A percentile compares a stretch with the other conserved stretches of the same genome.
Evolutionary conservation across 1,139 yeast species (phyloP).

Genomic region (Sugiyamaella japonica): DNA sequence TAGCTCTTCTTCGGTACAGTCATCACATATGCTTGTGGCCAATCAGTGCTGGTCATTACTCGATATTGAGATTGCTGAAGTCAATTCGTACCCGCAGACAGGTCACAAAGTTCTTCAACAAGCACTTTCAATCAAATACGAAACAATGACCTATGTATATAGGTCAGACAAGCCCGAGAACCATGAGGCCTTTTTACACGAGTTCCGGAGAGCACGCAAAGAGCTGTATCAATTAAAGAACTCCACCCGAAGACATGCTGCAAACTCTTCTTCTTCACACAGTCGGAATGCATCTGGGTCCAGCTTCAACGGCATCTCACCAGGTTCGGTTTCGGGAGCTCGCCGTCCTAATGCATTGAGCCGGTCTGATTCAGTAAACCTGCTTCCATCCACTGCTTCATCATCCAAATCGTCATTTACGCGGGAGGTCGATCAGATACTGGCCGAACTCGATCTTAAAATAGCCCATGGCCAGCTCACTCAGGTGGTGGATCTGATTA

Average conservation of each 20-base stretch:
- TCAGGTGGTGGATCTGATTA: conserved; percentile 55
- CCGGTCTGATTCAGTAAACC: conserved; percentile 12
- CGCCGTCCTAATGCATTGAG: conserved; percentile 2
- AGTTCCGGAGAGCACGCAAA: conserved; percentile 63
- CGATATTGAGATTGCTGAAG: conserved; percentile 57
- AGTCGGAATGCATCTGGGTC: conserved; percentile 16
- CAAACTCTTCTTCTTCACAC: conserved; percentile 7
- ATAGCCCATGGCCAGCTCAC: conserved; percentile 61
- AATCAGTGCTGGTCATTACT: conserved; percentile 77
- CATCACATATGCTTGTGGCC: conserved; percentile 54
- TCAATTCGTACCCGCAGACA: conserved; percentile 24
- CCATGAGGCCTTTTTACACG: conserved; percentile 56
- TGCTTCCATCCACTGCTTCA: conserved; percentile 14
- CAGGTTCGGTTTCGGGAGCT: background rate
- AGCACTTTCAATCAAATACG: conserved; percentile 39
- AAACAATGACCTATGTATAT: conserved; percentile 56
- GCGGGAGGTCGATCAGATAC: conserved; percentile 54
- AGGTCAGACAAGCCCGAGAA: conserved; percentile 66
- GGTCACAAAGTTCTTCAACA: conserved; percentile 35
- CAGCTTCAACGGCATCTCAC: conserved; percentile 3
- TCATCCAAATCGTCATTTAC: conserved; percentile 8
- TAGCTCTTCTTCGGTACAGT: conserved; percentile 21
- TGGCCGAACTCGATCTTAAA: conserved; percentile 66
- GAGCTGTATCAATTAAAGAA: conserved; percentile 45
- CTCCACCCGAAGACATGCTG: conserved; percentile 2